Evolutionary conservation across 345 rosid species (phyloP), one percentile per base, ranked within the genome.

Genomic region (Salix brachista): DNA sequence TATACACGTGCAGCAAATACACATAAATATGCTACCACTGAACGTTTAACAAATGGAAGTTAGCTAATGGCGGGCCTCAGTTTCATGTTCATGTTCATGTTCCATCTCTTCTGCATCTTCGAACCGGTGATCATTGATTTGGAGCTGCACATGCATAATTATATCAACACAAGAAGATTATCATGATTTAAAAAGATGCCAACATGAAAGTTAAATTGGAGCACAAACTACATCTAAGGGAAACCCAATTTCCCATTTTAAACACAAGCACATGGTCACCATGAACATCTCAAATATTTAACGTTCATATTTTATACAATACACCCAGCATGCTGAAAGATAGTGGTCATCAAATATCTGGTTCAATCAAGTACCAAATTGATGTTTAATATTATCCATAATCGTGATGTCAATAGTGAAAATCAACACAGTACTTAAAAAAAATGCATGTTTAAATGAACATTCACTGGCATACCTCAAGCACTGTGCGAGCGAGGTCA

Each of bases 21-120:
- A n/a, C 25, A 21, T 2, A 54, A 19, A 54, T 21, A 54, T 19
- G 25, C 12, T 19, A 54, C 12, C 25, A 21, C 25, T 50, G 56
- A 21, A 18, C 19, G 56, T 50, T 2, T 19, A 4, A 21, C 0
- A 65, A 74, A 5, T 19, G 69, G 48, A 56, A 64, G 54, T 66
- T 87, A 86, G 85, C 8, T 74, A 69, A 75, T 68, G 84, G 70
- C 25, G 25, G 8, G 12, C 60, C n/a, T 75, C 30, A 6, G 72
- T 61, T 30, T 84, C 81, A 64, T 72, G 83, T 30, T 81, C 90
- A 58, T 34, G 36, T 34, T 36, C 37, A 36, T 83, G 89, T 32
- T 85, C 89, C 92, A 83, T 90, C 89, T 92, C 99, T 65, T 96
- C 99, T 0, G 97, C 97, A 82, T 96, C 99, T 46, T 92, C 97